phyloP scores from a whole-genome alignment of 2,329 filamentous ascomycete genomes.

The Dothidotthia symphoricarpi region DNA sequence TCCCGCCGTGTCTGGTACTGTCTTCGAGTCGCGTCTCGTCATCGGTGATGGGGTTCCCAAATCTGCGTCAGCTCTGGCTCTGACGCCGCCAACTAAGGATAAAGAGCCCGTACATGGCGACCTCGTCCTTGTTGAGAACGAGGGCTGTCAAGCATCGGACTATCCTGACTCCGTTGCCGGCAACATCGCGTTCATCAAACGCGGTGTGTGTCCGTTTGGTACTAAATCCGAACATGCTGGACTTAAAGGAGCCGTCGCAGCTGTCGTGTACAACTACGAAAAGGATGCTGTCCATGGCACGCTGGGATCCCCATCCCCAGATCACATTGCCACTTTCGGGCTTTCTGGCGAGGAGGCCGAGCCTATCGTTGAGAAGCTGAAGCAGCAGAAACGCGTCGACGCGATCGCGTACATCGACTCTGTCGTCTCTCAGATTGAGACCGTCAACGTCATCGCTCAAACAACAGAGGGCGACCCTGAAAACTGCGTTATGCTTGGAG shows the following conservation, averaged over 20 bases:
- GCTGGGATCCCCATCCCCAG: constrained; percentile 59
- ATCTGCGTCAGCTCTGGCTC: constrained; percentile 36
- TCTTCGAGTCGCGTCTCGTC: constrained; percentile 40
- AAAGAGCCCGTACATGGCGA: constrained; percentile 40
- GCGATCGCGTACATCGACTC: constrained; percentile 50
- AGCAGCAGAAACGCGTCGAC: constrained; percentile 49
- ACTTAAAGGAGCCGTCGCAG: constrained; percentile 68
- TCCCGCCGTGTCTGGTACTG: constrained; percentile 36
- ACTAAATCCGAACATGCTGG: constrained; percentile 69
- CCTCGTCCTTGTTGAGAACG: constrained; percentile 35
- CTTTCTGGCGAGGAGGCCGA: constrained; percentile 62
- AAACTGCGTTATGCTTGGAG: constrained; percentile 44
- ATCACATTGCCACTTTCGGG: constrained; percentile 68
- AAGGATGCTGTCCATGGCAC: constrained; percentile 63
- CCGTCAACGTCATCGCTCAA: constrained; percentile 45
- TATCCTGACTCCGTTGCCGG: constrained; percentile 61
- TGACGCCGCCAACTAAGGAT: constrained; percentile 40
- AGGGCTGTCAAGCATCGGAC: constrained; percentile 48
- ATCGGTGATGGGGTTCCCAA: constrained; percentile 36
- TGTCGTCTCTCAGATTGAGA: constrained; percentile 50
- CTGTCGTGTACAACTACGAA: constrained; percentile 74
- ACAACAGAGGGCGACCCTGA: constrained; percentile 41
- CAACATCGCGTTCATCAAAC: constrained; percentile 68
- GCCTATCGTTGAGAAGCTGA: constrained; percentile 50
- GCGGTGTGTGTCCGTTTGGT: constrained; percentile 71